Conservation (phyloP, 805 yeast genomes). For the Huiozyma sinensis region DNA sequence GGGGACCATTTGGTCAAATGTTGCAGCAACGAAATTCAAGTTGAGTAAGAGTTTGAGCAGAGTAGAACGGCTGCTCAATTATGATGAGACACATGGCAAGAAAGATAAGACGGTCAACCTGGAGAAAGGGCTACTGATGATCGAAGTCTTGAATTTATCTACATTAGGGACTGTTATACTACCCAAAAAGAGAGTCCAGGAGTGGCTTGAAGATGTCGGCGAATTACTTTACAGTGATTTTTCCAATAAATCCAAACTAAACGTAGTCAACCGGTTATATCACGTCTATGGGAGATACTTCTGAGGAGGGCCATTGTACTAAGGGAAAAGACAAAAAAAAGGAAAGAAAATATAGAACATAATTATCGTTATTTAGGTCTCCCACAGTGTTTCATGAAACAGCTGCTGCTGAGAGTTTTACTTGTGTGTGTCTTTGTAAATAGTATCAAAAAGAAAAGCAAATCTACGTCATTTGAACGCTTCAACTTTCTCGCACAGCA, state of each 20-base stretch:
- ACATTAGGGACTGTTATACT: slow-evolving; percentile 37
- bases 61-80: slow-evolving; percentile 43
- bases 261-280: slow-evolving; percentile 48
- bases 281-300: slow-evolving; percentile 40
- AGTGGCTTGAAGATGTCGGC: slow-evolving; percentile 55
- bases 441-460: too few relatives aligned
- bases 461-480: too few relatives aligned
- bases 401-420: too few relatives aligned
- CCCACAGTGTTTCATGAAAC: too few relatives aligned
- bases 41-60: slow-evolving; percentile 38
- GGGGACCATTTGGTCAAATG: slow-evolving; percentile 21
- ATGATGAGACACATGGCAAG: slow-evolving; percentile 12
- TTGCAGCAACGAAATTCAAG: slow-evolving; percentile 14
- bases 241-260: slow-evolving; percentile 32
- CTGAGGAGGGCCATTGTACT: too few relatives aligned
- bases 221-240: slow-evolving; percentile 40
- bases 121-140: slow-evolving; percentile 47
- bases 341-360: too few relatives aligned
- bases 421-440: too few relatives aligned
- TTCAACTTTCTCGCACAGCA: too few relatives aligned
- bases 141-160: slow-evolving; percentile 54
- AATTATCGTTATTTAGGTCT: too few relatives aligned
- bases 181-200: slow-evolving; percentile 39
- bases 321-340: too few relatives aligned
- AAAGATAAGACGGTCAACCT: slow-evolving; percentile 29